Conservation (phyloP, 2,329 filamentous ascomycete species). For the Claviceps humidiphila region DNA sequence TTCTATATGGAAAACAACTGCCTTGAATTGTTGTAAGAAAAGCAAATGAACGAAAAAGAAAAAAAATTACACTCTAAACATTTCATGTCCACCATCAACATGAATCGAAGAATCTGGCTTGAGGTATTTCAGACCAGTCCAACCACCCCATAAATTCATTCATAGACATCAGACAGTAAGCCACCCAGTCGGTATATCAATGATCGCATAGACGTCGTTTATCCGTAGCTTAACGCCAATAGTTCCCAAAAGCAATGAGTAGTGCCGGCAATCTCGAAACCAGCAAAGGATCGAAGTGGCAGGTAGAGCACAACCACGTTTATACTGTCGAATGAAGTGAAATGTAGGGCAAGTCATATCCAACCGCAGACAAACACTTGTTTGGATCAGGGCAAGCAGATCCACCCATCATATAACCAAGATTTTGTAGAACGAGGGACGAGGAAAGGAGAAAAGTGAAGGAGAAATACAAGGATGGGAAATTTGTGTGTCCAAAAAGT, state of each 20-base stretch:
- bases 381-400: background rate
- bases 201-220: slow-evolving; percentile 1
- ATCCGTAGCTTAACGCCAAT: slow-evolving; percentile 5
- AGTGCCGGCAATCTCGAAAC: background rate
- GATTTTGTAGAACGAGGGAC: background rate
- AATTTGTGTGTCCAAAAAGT: background rate
- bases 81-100: slow-evolving; percentile 1
- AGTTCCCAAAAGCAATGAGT: background rate
- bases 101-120: background rate
- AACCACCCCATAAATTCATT: background rate
- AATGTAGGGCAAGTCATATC: background rate
- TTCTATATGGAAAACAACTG: no score
- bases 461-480: background rate
- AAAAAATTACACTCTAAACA: background rate
- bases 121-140: background rate
- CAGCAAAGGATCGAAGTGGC: background rate
- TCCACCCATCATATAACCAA: background rate
- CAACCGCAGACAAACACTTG: background rate
- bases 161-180: slow-evolving; percentile 1
- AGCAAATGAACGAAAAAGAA: background rate
- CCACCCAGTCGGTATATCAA: background rate
- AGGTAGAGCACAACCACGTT: background rate
- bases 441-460: background rate
- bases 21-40: background rate
- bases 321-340: background rate